These are phyloP conservation scores for Malassezia nana DNA, from an alignment of 1,284 basidiomycete genomes.

Conservation along the genomic window DNA sequence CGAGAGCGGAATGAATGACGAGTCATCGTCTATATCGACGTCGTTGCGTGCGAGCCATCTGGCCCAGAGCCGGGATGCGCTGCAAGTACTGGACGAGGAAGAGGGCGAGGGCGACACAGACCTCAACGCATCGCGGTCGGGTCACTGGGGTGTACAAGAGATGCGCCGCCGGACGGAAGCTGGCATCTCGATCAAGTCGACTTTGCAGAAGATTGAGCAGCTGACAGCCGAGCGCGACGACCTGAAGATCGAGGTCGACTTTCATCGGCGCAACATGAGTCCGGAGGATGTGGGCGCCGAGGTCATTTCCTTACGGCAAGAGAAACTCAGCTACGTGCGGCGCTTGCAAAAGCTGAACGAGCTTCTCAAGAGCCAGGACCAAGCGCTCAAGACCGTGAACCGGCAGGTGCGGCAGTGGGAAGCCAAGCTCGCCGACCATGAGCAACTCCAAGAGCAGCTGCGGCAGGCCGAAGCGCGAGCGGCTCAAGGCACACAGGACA, in stretches of 20 bases:
- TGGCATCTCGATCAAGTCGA: conserved; percentile 40
- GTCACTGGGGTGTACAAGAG: conserved; percentile 34
- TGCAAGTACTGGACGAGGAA: conserved; percentile 12
- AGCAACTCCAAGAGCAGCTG: conserved; percentile 5
- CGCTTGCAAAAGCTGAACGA: conserved; percentile 37
- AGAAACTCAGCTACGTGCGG: conserved; percentile 37
- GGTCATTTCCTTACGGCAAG: conserved; percentile 38
- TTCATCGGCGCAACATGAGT: conserved; percentile 39
- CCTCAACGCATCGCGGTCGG: conserved; percentile 16
- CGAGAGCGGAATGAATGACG: background rate
- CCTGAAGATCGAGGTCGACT: conserved; percentile 45
- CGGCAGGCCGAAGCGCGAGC: conserved; percentile 7
- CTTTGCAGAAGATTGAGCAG: conserved; percentile 39
- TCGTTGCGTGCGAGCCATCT: conserved; percentile 16
- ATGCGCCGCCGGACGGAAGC: conserved; percentile 34
- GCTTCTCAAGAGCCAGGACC: conserved; percentile 41
- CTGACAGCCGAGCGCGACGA: conserved; percentile 43
- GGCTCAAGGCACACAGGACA: background rate
- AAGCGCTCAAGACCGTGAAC: conserved; percentile 36
- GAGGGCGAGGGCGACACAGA: background rate
- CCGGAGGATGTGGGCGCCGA: conserved; percentile 35
- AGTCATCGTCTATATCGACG: conserved; percentile 10
- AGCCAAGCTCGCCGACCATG: conserved; percentile 14
- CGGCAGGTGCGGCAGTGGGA: conserved; percentile 37
- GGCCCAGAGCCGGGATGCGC: conserved; percentile 2